phyloP scores from a whole-genome alignment of 2,329 filamentous ascomycete species.

The Dactylellina cionopaga region DNA sequence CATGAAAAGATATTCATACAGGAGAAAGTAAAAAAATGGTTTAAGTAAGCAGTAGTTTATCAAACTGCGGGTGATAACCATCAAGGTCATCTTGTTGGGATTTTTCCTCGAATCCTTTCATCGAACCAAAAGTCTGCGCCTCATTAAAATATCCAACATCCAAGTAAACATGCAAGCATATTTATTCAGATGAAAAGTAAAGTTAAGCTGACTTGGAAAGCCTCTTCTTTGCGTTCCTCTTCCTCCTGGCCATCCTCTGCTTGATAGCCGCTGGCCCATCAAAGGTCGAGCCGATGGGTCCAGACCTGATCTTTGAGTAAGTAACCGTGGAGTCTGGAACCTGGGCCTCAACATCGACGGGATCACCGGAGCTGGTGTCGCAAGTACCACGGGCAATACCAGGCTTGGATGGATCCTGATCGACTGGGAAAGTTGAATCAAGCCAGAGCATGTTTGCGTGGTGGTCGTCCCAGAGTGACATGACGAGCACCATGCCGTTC shows the following conservation, averaged over 20 bases:
- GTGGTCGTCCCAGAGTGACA: conserved; percentile 66
- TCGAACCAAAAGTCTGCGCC: not conserved
- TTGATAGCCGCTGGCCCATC: conserved; percentile 44
- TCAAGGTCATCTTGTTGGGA: conserved; percentile 1
- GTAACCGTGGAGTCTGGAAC: conserved; percentile 66
- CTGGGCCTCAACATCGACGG: conserved; percentile 64
- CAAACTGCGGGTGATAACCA: conserved; percentile 13
- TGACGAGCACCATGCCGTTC: conserved; percentile 54
- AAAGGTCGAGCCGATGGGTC: conserved; percentile 68
- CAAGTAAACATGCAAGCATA: no score
- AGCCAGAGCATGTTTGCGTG: conserved; percentile 71
- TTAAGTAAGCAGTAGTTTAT: not conserved
- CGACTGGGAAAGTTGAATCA: conserved; percentile 65
- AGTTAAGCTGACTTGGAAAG: conserved; percentile 19
- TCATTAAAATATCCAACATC: not conserved
- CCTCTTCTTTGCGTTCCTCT: conserved; percentile 45
- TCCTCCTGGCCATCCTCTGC: conserved; percentile 45
- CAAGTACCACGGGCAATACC: conserved; percentile 69
- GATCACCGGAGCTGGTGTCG: conserved; percentile 66
- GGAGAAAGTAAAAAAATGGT: conserved; percentile 5
- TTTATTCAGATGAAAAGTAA: not conserved
- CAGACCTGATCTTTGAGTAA: conserved; percentile 71
- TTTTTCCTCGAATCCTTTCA: not conserved
- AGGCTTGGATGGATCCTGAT: conserved; percentile 61
- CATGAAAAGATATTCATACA: conserved; percentile 8